These are phyloP conservation scores for Cyberlindnera nakhonratchasimensis DNA, from an alignment of 805 yeast species.

Conservation along the genomic window DNA sequence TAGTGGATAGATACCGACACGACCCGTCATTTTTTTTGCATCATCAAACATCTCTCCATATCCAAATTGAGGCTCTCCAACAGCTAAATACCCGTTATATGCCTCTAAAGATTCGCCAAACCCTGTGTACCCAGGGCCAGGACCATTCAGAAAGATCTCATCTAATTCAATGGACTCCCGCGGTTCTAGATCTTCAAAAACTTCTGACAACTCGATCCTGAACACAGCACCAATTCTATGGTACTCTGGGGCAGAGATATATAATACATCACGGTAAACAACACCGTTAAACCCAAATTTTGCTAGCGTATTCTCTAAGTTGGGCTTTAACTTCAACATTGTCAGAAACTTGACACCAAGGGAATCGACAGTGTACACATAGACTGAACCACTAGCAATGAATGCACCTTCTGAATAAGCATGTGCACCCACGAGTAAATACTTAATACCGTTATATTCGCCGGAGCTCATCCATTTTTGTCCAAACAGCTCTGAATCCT, in stretches of 20 bases:
- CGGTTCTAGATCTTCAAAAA: constrained; percentile 4
- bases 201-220: constrained; percentile 30
- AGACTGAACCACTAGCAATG: constrained; percentile 40
- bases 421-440: constrained; percentile 15
- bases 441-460: constrained; percentile 14
- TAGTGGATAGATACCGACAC: constrained; percentile 24
- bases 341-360: constrained; percentile 6
- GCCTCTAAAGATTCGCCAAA: constrained; percentile 41
- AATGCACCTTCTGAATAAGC: constrained; percentile 19
- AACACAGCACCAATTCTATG: constrained; percentile 48
- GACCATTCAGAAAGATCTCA: constrained; percentile 24
- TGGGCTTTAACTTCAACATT: neutral
- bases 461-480: constrained; percentile 14
- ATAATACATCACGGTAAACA: constrained; percentile 23
- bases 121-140: constrained; percentile 33
- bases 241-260: constrained; percentile 42
- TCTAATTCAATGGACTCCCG: neutral
- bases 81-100: constrained; percentile 29
- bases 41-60: constrained; percentile 30
- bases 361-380: constrained; percentile 26
- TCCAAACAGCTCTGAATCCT: constrained; percentile 21
- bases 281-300: constrained; percentile 17
- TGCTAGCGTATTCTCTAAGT: constrained; percentile 5
- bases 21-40: constrained; percentile 31
- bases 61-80: constrained; percentile 39